Evolutionary conservation across 176 grass and related monocot genomes (phyloP).

Genomic region (Carex cristatella): DNA sequence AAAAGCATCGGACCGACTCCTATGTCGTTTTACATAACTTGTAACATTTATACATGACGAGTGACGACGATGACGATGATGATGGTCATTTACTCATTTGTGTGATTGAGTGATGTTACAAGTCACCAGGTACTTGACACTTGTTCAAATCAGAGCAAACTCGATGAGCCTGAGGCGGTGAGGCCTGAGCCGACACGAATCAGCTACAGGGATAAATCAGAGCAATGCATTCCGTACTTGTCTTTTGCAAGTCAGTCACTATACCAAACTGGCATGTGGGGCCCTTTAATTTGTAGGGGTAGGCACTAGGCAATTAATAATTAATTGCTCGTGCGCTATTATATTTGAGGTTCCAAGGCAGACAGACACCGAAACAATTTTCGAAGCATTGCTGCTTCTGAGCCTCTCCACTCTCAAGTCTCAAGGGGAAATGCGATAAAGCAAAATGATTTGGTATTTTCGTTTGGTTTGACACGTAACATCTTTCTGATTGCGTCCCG

Average conservation of each 20-base stretch:
- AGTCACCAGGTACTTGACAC: neutral
- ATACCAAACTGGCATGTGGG: neutral
- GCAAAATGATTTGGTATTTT: neutral
- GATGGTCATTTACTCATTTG: neutral
- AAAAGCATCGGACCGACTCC: no score
- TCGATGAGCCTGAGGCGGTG: neutral
- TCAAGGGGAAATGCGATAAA: no score
- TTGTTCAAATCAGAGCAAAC: no score
- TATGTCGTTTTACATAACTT: no score
- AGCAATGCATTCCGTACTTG: neutral
- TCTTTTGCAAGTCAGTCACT: neutral
- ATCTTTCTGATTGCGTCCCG: neutral
- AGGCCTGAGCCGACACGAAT: neutral
- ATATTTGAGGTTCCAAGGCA: neutral
- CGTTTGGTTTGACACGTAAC: neutral
- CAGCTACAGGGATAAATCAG: neutral
- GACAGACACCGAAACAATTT: neutral
- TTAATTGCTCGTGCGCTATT: constrained; percentile 2
- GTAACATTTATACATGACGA: neutral
- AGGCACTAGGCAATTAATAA: neutral
- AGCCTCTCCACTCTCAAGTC: no score
- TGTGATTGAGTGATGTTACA: neutral
- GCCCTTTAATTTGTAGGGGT: neutral
- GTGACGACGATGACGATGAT: neutral
- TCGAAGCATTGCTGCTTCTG: neutral